Conservation (phyloP, 345 rosid species). For the Arabidopsis suecica region DNA sequence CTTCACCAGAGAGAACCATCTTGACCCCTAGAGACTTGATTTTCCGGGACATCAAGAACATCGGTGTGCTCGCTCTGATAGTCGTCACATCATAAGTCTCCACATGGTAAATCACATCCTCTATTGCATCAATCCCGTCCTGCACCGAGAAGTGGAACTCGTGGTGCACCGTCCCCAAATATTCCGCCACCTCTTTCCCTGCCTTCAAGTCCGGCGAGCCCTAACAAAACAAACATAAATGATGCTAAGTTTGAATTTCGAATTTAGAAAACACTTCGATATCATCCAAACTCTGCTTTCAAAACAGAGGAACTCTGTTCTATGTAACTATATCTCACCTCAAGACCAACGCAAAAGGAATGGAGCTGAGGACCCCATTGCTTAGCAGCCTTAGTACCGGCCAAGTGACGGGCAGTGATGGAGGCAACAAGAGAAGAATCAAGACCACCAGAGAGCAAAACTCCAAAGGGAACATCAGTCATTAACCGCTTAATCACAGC, state of each 20-base stretch:
- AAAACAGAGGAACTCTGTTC: conserved; percentile 33
- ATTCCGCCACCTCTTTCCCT: conserved; percentile 85
- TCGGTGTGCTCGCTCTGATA: conserved; percentile 89
- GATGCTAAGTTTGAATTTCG: background rate
- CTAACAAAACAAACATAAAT: conserved; percentile 40
- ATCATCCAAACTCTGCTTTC: background rate
- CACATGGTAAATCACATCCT: conserved; percentile 89
- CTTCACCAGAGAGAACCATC: conserved; percentile 99
- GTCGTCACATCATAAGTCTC: conserved; percentile 94
- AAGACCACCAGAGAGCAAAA: conserved; percentile 90
- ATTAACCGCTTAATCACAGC: conserved; percentile 92
- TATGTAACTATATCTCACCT: conserved; percentile 65
- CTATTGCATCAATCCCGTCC: conserved; percentile 95
- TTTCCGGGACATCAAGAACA: conserved; percentile 92
- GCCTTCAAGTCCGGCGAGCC: conserved; percentile 91
- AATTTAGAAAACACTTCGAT: background rate
- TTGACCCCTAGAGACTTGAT: conserved; percentile 93
- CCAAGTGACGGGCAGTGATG: conserved; percentile 79
- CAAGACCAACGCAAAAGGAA: conserved; percentile 88
- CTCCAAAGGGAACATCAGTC: conserved; percentile 96
- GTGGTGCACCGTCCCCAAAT: conserved; percentile 87
- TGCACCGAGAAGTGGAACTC: conserved; percentile 94
- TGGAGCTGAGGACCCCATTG: conserved; percentile 91
- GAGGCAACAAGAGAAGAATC: conserved; percentile 95
- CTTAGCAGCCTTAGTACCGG: conserved; percentile 70